Percentiles rank a stretch among this genome's conserved stretches.
These are phyloP conservation scores for Kwoniella sp. DNA, from an alignment of 768 basidiomycete species.

Conservation along the genomic window DNA sequence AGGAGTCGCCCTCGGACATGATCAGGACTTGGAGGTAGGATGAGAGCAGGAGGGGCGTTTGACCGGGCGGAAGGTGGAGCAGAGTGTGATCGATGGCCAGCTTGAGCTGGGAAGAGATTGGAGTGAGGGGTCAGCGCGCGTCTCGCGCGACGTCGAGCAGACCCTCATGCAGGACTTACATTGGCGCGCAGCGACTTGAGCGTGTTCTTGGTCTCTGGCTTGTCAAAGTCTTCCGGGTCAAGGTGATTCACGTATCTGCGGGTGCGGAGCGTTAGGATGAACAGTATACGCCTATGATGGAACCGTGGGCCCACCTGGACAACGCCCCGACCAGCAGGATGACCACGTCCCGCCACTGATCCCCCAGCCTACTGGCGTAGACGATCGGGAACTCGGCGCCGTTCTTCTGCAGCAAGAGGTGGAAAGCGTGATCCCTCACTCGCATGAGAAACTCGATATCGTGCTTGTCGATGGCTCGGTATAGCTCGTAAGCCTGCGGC, in stretches of 20 bases:
- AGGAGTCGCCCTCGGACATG: constrained; percentile 92
- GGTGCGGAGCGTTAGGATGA: neutral
- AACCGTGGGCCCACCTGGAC: constrained; percentile 57
- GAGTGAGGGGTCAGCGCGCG: neutral
- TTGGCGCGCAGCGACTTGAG: constrained; percentile 67
- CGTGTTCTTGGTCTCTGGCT: constrained; percentile 63
- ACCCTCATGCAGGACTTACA: constrained; percentile 15
- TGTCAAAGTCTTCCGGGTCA: constrained; percentile 69
- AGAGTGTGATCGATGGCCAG: constrained; percentile 78
- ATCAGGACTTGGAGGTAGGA: constrained; percentile 91
- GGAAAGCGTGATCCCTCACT: constrained; percentile 44
- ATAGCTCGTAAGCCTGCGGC: constrained; percentile 63
- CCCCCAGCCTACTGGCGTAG: constrained; percentile 65
- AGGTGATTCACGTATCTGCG: constrained; percentile 75
- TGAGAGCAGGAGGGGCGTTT: constrained; percentile 68
- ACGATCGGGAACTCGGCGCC: constrained; percentile 83
- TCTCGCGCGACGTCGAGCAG: neutral
- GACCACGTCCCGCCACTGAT: constrained; percentile 62
- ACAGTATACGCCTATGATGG: too few species aligned
- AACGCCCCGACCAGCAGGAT: constrained; percentile 84
- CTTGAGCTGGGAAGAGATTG: constrained; percentile 61
- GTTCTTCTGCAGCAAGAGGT: constrained; percentile 74
- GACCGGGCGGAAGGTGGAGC: constrained; percentile 21
- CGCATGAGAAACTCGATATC: constrained; percentile 60
- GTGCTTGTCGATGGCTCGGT: constrained; percentile 77